phyloP scores from a whole-genome alignment of 129 eudicot genomes.

The Dittrichia graveolens region DNA sequence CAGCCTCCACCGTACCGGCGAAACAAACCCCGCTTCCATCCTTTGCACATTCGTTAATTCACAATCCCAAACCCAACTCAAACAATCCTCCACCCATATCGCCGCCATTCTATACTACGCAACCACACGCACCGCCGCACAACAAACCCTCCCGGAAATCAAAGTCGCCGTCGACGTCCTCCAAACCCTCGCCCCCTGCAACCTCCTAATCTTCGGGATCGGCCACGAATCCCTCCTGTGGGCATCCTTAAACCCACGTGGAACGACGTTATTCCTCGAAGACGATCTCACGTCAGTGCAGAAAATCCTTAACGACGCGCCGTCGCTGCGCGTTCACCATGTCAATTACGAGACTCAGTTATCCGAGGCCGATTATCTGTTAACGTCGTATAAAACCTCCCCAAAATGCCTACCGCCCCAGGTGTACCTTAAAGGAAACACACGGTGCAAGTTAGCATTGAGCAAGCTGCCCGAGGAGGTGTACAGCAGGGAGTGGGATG shows the following conservation, averaged over 20 bases:
- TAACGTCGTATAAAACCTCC: slow-evolving; percentile 32
- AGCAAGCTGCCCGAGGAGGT: slow-evolving; percentile 51
- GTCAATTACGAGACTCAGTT: slow-evolving; percentile 38
- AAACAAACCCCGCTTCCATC: slow-evolving; percentile 33
- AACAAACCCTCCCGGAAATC: slow-evolving; percentile 53
- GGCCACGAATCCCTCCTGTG: slow-evolving; percentile 64
- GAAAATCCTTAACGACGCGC: slow-evolving; percentile 32
- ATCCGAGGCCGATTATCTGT: slow-evolving; percentile 42
- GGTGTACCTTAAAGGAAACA: slow-evolving; percentile 39
- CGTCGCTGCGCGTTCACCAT: slow-evolving; percentile 41
- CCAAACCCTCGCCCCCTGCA: slow-evolving; percentile 48
- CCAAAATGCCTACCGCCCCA: slow-evolving; percentile 40
- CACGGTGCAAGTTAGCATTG: slow-evolving; percentile 44
- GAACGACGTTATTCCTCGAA: slow-evolving; percentile 57
- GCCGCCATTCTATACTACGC: slow-evolving; percentile 69
- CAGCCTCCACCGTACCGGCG: slow-evolving; percentile 33
- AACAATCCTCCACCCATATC: slow-evolving; percentile 33
- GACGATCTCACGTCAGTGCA: slow-evolving; percentile 43
- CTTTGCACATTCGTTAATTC: slow-evolving; percentile 38
- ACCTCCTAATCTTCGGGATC: slow-evolving; percentile 57
- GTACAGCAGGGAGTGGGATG: slow-evolving; percentile 59
- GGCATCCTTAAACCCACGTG: slow-evolving; percentile 54
- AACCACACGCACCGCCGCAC: slow-evolving; percentile 56
- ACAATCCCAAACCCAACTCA: slow-evolving; percentile 8
- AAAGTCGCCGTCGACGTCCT: slow-evolving; percentile 37